Percentiles rank a stretch among this genome's conserved stretches.
phyloP scores from a whole-genome alignment of 2,329 filamentous ascomycete genomes.

The Eurotiales sp. region DNA sequence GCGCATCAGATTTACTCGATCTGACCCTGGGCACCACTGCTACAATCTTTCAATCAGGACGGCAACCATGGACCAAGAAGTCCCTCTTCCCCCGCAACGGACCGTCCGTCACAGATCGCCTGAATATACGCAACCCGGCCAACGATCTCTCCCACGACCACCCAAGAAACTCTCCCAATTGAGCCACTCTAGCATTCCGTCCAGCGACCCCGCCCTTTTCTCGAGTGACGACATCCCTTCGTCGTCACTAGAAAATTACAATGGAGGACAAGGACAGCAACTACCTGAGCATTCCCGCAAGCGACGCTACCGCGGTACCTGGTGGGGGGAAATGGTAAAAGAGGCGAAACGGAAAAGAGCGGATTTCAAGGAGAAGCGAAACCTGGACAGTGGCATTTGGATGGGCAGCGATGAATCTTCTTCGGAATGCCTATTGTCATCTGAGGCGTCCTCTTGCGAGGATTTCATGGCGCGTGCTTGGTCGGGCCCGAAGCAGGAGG shows the following conservation, averaged over 20 bases:
- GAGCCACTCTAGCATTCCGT: slow-evolving; percentile 36
- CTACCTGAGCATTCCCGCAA: slow-evolving; percentile 21
- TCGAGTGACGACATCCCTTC: slow-evolving; percentile 46
- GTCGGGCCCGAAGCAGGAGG: slow-evolving; percentile 11
- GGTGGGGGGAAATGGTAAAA: slow-evolving; percentile 40
- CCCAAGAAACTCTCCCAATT: slow-evolving; percentile 22
- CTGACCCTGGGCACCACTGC: too few species aligned
- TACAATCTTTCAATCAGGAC: not conserved
- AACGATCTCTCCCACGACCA: slow-evolving; percentile 13
- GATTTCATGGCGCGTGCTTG: slow-evolving; percentile 20
- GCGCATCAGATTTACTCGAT: not conserved
- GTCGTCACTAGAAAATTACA: slow-evolving; percentile 44
- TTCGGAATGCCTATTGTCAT: slow-evolving; percentile 29
- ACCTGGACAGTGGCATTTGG: slow-evolving; percentile 47
- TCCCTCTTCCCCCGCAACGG: slow-evolving; percentile 37
- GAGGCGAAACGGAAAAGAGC: slow-evolving; percentile 37
- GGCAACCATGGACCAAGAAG: slow-evolving; percentile 34
- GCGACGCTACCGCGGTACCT: slow-evolving; percentile 42
- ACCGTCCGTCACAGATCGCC: slow-evolving; percentile 34
- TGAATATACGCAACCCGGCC: slow-evolving; percentile 14
- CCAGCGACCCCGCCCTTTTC: slow-evolving; percentile 45
- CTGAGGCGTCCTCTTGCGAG: slow-evolving; percentile 34
- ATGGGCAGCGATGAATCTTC: slow-evolving; percentile 45
- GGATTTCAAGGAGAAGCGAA: slow-evolving; percentile 42
- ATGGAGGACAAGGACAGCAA: slow-evolving; percentile 10